Evolutionary conservation across 2,329 filamentous ascomycete genomes (phyloP).

Genomic region (Sarocladium brachiariae): DNA sequence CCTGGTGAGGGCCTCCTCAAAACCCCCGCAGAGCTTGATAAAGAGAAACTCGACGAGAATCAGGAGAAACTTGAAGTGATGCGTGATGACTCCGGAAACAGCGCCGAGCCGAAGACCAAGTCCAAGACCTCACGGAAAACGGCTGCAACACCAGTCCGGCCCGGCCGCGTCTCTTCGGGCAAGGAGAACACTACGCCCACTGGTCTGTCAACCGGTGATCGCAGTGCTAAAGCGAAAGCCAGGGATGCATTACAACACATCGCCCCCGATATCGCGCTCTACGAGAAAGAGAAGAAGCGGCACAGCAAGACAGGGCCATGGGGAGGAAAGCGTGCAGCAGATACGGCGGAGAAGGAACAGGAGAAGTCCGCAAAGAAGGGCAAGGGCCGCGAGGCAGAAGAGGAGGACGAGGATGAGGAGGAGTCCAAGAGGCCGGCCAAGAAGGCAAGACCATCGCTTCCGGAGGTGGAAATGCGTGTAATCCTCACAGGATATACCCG

Average conservation of each 20-base stretch:
- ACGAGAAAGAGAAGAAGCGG: constrained; percentile 90
- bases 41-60: constrained; percentile 32
- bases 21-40: constrained; percentile 19
- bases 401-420: constrained; percentile 39
- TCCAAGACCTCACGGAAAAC: constrained; percentile 12
- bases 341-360: constrained; percentile 48
- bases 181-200: constrained; percentile 84
- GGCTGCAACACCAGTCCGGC: constrained; percentile 32
- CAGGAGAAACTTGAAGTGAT: constrained; percentile 36
- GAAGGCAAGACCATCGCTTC: constrained; percentile 50
- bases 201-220: constrained; percentile 58
- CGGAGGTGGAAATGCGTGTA: constrained; percentile 65
- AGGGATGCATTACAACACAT: constrained; percentile 68
- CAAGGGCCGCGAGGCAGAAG: constrained; percentile 25
- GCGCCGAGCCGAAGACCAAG: constrained; percentile 16
- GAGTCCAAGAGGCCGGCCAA: constrained; percentile 49
- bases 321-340: constrained; percentile 57
- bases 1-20: constrained; percentile 39
- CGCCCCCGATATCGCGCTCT: constrained; percentile 79
- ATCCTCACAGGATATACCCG: constrained; percentile 77
- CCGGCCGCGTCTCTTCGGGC: constrained; percentile 44
- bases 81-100: constrained; percentile 34
- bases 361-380: constrained; percentile 35
- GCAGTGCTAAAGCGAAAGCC: constrained; percentile 84
- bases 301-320: constrained; percentile 44